Conservation (phyloP, 306 rosid species). For the Calophaca sinica region DNA sequence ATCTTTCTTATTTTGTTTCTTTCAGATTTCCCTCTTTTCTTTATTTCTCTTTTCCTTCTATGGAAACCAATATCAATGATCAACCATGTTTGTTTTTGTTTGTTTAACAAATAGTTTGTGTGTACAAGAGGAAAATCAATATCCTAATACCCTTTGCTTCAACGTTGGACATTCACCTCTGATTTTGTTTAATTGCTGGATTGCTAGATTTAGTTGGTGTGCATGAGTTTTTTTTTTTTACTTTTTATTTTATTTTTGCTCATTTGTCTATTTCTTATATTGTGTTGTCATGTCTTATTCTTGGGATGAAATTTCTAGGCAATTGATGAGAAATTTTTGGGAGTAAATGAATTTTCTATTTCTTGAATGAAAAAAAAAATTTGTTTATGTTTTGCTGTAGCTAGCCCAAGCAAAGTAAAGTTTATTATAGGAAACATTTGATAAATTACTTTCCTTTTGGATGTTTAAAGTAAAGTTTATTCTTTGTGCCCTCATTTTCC, state of each 20-base stretch:
- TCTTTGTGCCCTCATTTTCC: too few species aligned
- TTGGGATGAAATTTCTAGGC: background rate
- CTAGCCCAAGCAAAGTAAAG: background rate
- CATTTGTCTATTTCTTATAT: background rate
- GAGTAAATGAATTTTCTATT: background rate
- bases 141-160: too few species aligned
- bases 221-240: background rate
- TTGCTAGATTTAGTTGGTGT: too few species aligned
- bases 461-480: background rate
- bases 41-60: too few species aligned
- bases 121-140: too few species aligned
- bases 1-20: too few species aligned
- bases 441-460: conserved; percentile 12
- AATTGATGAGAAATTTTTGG: conserved; percentile 5
- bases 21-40: too few species aligned
- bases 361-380: background rate
- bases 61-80: too few species aligned
- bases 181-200: too few species aligned
- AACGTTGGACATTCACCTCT: too few species aligned
- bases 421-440: background rate
- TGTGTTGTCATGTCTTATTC: background rate
- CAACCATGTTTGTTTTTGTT: too few species aligned
- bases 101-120: too few species aligned
- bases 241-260: background rate
- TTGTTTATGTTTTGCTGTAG: background rate